A percentile compares a stretch with the other conserved stretches of the same genome.
phyloP scores from a whole-genome alignment of 1,284 basidiomycete genomes.

The Sanghuangporus weigelae region DNA sequence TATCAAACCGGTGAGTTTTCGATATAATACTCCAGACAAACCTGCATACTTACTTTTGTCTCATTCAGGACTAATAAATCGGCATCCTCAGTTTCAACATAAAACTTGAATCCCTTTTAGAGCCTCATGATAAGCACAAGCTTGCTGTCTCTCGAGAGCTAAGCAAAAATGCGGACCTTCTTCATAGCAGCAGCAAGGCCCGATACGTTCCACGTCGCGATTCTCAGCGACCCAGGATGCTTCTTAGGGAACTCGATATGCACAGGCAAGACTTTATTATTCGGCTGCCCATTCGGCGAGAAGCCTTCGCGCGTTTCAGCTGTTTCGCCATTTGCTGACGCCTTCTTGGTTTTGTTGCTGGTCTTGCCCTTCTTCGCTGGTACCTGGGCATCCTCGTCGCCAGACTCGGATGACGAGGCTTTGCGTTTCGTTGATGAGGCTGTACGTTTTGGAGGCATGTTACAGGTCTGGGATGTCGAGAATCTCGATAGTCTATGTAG shows the following conservation, averaged over 20 bases:
- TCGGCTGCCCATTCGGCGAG: constrained; percentile 50
- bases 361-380: constrained; percentile 5
- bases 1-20: constrained; percentile 23
- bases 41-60: constrained; percentile 53
- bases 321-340: not conserved
- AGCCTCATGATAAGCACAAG: not conserved
- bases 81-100: constrained; percentile 78
- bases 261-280: constrained; percentile 68
- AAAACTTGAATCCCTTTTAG: constrained; percentile 68
- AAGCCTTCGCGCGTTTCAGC: not conserved
- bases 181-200: constrained; percentile 64
- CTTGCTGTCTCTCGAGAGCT: not conserved
- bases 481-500: not conserved
- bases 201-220: constrained; percentile 74
- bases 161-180: constrained; percentile 45
- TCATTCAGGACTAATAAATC: constrained; percentile 79
- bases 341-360: not conserved
- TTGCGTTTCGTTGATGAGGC: constrained; percentile 13
- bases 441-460: constrained; percentile 11
- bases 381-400: not conserved
- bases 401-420: not conserved
- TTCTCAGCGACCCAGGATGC: constrained; percentile 42
- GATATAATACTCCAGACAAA: constrained; percentile 11
- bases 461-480: too few relatives aligned
- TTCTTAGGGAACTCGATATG: constrained; percentile 54